phyloP scores from a whole-genome alignment of 768 basidiomycete species.

The Termitomyces heimii region DNA sequence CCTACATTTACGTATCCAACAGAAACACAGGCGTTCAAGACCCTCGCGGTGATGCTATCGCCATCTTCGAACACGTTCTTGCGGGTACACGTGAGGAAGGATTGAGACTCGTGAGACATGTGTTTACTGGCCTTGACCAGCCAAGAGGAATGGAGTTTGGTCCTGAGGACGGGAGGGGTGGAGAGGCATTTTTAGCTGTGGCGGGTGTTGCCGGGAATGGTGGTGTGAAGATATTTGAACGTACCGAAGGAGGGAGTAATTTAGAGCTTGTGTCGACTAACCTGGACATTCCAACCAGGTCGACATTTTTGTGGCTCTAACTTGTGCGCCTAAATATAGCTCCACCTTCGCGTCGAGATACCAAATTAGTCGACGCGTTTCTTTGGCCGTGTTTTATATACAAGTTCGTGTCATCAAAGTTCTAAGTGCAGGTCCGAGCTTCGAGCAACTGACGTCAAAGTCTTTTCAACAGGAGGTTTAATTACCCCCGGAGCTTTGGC shows the following conservation, averaged over 20 bases:
- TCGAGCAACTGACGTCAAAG: too few relatives aligned
- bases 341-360: not conserved
- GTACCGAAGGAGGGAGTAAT: conserved; percentile 44
- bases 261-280: conserved; percentile 48
- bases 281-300: conserved; percentile 40
- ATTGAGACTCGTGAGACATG: conserved; percentile 35
- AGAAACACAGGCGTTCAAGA: conserved; percentile 48
- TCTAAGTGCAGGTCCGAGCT: too few relatives aligned
- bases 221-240: conserved; percentile 48
- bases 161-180: conserved; percentile 34
- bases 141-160: conserved; percentile 64
- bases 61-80: conserved; percentile 44
- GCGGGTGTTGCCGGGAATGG: conserved; percentile 45
- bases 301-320: conserved; percentile 46
- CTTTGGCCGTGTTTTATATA: not conserved
- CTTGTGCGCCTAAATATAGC: not conserved
- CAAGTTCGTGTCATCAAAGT: too few relatives aligned
- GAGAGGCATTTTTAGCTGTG: conserved; percentile 48
- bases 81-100: conserved; percentile 15
- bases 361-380: not conserved
- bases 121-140: conserved; percentile 59
- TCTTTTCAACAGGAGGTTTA: too few relatives aligned
- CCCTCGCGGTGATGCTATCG: conserved; percentile 54
- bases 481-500: too few relatives aligned
- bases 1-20: conserved; percentile 65